A percentile compares a stretch with the other conserved stretches of the same genome.
Evolutionary conservation across 1,139 yeast species (phyloP).

Genomic region (Debaryomycetaceae sp.): DNA sequence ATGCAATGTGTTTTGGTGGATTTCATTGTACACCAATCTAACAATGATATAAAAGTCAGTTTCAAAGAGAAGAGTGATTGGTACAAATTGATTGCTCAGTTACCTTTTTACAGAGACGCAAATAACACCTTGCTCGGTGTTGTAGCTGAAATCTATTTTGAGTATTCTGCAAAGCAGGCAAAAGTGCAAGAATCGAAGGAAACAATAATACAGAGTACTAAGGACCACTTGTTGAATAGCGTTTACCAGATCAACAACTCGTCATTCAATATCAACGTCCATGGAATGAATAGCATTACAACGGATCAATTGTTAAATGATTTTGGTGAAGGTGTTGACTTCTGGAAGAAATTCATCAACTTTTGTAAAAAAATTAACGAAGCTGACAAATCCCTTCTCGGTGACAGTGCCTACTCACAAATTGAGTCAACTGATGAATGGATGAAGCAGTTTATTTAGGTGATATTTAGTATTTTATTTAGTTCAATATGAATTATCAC

Average conservation of each 20-base stretch:
- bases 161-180: conserved; percentile 31
- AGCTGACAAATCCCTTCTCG: conserved; percentile 32
- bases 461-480: not conserved
- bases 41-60: conserved; percentile 35
- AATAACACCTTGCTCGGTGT: conserved; percentile 46
- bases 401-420: conserved; percentile 27
- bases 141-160: conserved; percentile 42
- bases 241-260: conserved; percentile 40
- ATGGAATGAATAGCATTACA: conserved; percentile 41
- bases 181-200: conserved; percentile 24
- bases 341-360: conserved; percentile 40
- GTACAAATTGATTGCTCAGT: conserved; percentile 50
- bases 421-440: conserved; percentile 44
- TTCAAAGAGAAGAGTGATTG: conserved; percentile 49
- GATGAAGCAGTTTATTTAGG: conserved; percentile 21
- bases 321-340: conserved; percentile 35
- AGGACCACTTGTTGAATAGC: conserved; percentile 34
- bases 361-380: conserved; percentile 36
- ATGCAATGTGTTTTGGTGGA: conserved; percentile 52
- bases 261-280: conserved; percentile 41
- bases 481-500: not conserved
- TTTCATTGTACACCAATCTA: conserved; percentile 54
- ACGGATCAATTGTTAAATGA: conserved; percentile 37
- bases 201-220: conserved; percentile 26
- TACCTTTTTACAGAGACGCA: conserved; percentile 58